Conservation (phyloP, 306 rosid species). For the Begonia masoniana region DNA sequence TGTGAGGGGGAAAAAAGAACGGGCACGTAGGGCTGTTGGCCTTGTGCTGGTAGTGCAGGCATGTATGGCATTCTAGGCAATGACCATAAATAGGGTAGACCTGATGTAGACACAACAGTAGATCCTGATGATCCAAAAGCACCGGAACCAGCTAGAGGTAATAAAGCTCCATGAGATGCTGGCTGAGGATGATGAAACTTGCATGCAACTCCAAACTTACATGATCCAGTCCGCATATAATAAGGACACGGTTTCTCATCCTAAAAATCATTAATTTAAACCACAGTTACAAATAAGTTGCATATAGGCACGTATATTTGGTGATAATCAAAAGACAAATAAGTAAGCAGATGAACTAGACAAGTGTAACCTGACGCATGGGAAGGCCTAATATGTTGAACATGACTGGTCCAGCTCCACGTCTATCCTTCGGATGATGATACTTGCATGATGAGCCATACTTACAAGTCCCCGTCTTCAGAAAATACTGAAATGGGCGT, state of each 20-base stretch:
- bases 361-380: constrained; percentile 57
- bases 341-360: constrained; percentile 1
- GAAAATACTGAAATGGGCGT: constrained; percentile 61
- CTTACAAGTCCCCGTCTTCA: constrained; percentile 97
- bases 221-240: constrained; percentile 75
- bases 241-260: constrained; percentile 82
- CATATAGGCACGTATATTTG: too few relatives aligned
- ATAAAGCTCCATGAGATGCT: constrained; percentile 29
- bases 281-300: not conserved
- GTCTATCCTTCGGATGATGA: constrained; percentile 93
- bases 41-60: constrained; percentile 34
- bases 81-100: constrained; percentile 59
- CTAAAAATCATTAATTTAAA: constrained; percentile 19
- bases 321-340: not conserved
- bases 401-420: constrained; percentile 80
- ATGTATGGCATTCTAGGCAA: constrained; percentile 56
- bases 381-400: constrained; percentile 79
- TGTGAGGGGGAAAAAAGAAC: constrained; percentile 59
- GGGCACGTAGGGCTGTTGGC: constrained; percentile 56
- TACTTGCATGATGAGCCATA: constrained; percentile 92
- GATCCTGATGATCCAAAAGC: constrained; percentile 36
- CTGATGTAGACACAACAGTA: constrained; percentile 41
- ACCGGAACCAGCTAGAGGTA: constrained; percentile 36
- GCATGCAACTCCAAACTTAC: constrained; percentile 94
- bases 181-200: constrained; percentile 89